Evolutionary conservation across 306 rosid species (phyloP).

Genomic region (Quercus ilex): DNA sequence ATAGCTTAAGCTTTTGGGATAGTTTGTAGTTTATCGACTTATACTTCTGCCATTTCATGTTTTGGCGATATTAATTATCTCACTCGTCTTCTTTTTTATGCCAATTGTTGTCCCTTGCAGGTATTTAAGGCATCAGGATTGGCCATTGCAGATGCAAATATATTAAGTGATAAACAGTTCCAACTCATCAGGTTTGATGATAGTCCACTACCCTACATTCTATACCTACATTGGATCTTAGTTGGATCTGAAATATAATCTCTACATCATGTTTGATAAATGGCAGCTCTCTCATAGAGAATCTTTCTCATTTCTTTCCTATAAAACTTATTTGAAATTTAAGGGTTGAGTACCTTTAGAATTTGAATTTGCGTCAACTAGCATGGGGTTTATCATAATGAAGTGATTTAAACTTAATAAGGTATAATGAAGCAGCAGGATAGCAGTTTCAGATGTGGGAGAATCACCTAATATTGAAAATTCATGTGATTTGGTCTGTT

Average conservation of each 20-base stretch:
- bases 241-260: conserved; percentile 3
- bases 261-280: background rate
- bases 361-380: background rate
- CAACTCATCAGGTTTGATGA: conserved; percentile 79
- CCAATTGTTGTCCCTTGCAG: conserved; percentile 40
- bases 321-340: background rate
- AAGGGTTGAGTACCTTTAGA: background rate
- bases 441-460: background rate
- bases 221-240: background rate
- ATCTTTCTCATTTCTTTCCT: background rate
- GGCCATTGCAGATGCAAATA: conserved; percentile 60
- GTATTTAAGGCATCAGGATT: conserved; percentile 78
- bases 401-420: background rate
- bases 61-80: background rate
- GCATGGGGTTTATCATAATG: background rate
- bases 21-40: too few species aligned
- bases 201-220: conserved; percentile 6
- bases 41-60: background rate
- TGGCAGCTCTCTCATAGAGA: background rate
- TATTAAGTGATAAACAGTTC: conserved; percentile 82
- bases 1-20: too few species aligned
- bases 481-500: background rate
- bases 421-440: background rate
- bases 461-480: background rate
- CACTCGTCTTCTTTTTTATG: background rate